Conservation (phyloP, 1,284 basidiomycete genomes). For the Boletus sp. region DNA sequence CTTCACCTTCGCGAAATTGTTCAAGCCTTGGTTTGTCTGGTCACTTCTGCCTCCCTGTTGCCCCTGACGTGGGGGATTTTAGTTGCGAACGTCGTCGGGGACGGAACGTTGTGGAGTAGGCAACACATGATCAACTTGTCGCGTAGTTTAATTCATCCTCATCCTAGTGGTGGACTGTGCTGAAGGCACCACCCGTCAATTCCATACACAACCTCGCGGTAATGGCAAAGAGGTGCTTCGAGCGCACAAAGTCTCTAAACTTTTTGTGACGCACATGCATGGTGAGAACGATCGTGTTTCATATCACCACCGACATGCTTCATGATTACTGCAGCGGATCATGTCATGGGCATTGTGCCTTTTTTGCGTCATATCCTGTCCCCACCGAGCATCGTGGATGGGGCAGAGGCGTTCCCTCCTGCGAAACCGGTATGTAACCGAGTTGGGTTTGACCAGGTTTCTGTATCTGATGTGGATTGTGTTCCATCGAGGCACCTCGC, state of each 20-base stretch:
- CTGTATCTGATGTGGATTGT: slow-evolving; percentile 6
- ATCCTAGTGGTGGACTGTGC: slow-evolving; percentile 82
- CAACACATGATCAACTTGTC: not conserved
- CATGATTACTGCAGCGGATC: slow-evolving; percentile 61
- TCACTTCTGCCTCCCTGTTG: not conserved
- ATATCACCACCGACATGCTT: not conserved
- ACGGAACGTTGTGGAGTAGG: slow-evolving; percentile 69
- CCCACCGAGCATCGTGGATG: slow-evolving; percentile 43
- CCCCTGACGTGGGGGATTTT: slow-evolving; percentile 9
- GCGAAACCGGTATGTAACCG: slow-evolving; percentile 22
- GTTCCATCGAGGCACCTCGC: slow-evolving; percentile 46
- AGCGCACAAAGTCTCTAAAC: slow-evolving; percentile 62
- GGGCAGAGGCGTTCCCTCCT: slow-evolving; percentile 32
- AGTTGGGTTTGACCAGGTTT: not conserved
- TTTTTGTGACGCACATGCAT: slow-evolving; percentile 93
- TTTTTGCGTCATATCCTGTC: slow-evolving; percentile 69
- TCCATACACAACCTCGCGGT: slow-evolving; percentile 49
- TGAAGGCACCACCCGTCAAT: slow-evolving; percentile 79
- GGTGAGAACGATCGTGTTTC: slow-evolving; percentile 44
- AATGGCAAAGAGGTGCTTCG: slow-evolving; percentile 44
- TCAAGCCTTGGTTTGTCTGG: slow-evolving; percentile 53
- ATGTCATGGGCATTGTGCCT: slow-evolving; percentile 80
- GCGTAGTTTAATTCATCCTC: slow-evolving; percentile 19
- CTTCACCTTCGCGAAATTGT: slow-evolving; percentile 68
- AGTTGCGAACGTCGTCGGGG: slow-evolving; percentile 57